These are phyloP conservation scores for Capsicum pubescens DNA, from an alignment of 257 asterid species.

Conservation along the genomic window DNA sequence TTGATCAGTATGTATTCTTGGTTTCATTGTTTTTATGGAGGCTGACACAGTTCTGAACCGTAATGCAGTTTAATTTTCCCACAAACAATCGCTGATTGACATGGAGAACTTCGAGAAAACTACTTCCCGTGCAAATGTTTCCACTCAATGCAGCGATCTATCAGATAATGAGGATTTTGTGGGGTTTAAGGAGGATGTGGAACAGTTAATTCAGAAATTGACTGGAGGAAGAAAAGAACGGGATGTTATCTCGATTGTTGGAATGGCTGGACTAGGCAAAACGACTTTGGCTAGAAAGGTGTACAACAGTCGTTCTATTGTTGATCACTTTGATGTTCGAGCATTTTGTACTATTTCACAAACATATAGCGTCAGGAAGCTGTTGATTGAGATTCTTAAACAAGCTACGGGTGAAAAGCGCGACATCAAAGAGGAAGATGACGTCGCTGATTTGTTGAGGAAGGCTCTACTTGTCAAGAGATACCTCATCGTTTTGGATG, in stretches of 20 bases:
- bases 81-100: not conserved
- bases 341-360: slow-evolving; percentile 21
- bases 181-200: slow-evolving; percentile 12
- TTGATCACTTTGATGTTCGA: not conserved
- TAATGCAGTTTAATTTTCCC: not conserved
- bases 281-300: slow-evolving; percentile 23
- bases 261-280: slow-evolving; percentile 32
- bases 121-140: not conserved
- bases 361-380: not conserved
- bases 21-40: not conserved
- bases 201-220: not conserved
- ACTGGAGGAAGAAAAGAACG: not conserved
- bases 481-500: slow-evolving; percentile 23
- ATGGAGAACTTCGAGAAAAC: not conserved
- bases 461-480: not conserved
- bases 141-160: not conserved
- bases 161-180: not conserved
- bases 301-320: not conserved
- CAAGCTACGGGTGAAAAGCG: not conserved
- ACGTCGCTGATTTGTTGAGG: not conserved
- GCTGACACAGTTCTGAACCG: not conserved
- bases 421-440: not conserved
- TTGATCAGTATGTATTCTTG: not conserved
- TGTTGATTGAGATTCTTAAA: not conserved
- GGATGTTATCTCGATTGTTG: slow-evolving; percentile 15